Percentiles rank a stretch among this genome's conserved stretches.
Evolutionary conservation across 352 stramenopile genomes (phyloP).

Genomic region (Thalassiosira mediterranea): DNA sequence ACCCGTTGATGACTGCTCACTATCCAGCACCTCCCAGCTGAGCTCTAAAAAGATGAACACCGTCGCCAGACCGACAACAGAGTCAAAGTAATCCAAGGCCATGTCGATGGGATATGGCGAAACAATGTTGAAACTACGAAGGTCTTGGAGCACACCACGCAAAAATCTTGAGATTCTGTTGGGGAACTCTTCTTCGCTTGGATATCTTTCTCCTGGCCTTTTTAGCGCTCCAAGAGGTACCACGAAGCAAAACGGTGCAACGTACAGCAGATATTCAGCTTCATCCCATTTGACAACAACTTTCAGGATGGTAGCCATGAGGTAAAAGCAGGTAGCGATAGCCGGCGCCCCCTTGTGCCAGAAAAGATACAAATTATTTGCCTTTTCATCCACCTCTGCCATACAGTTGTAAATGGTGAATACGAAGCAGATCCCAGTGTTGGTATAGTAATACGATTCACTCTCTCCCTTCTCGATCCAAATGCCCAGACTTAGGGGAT

Average conservation of each 20-base stretch:
- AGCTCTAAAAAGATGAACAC: conserved; percentile 13
- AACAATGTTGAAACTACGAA: neutral
- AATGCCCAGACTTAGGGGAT: conserved; percentile 8
- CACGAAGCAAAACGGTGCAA: conserved; percentile 1
- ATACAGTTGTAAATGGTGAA: conserved; percentile 3
- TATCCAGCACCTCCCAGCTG: conserved; percentile 1
- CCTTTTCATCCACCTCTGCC: conserved; percentile 1
- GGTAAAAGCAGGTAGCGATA: neutral
- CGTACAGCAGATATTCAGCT: conserved; percentile 3
- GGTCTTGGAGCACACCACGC: neutral
- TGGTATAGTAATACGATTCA: neutral
- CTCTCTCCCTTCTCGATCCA: conserved; percentile 4
- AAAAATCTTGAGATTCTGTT: neutral
- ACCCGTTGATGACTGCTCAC: neutral
- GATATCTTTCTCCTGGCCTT: neutral
- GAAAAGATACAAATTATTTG: conserved; percentile 8
- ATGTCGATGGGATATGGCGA: conserved; percentile 1
- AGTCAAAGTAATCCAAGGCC: conserved; percentile 2
- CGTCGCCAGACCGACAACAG: conserved; percentile 4
- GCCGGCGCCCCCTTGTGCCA: neutral
- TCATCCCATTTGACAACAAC: neutral
- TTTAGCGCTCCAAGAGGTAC: neutral
- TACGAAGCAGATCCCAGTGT: neutral
- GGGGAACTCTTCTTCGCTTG: neutral
- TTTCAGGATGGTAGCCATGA: neutral